Evolutionary conservation across 2,329 filamentous ascomycete genomes (phyloP).

Genomic region (Alternaria conjuncta): DNA sequence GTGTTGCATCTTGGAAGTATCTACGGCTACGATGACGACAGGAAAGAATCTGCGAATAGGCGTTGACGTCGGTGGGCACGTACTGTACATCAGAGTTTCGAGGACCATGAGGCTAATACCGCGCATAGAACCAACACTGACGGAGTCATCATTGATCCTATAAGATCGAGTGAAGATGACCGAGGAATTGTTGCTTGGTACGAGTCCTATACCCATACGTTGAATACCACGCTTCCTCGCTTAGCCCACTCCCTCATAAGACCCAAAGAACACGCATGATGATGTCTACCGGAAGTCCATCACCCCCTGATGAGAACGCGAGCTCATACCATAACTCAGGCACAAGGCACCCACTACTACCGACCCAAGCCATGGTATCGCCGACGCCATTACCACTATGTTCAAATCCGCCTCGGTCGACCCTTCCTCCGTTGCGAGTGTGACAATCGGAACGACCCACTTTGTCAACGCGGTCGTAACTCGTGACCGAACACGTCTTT

Average conservation of each 20-base stretch:
- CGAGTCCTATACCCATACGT: conserved; percentile 1
- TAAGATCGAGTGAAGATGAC: conserved; percentile 30
- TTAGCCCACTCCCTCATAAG: neutral
- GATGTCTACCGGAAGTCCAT: neutral
- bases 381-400: conserved; percentile 44
- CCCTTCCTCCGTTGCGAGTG: conserved; percentile 48
- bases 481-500: conserved; percentile 57
- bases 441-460: conserved; percentile 61
- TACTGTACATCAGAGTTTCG: neutral
- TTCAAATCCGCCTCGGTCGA: conserved; percentile 41
- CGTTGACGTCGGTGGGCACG: conserved; percentile 53
- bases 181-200: conserved; percentile 46
- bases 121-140: conserved; percentile 44
- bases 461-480: conserved; percentile 61
- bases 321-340: conserved; percentile 23
- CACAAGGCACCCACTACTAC: conserved; percentile 49
- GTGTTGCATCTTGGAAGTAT: neutral
- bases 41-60: conserved; percentile 48
- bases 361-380: conserved; percentile 48
- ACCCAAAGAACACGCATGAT: neutral
- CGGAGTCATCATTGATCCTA: conserved; percentile 46
- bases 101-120: conserved; percentile 3
- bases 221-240: neutral
- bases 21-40: conserved; percentile 8
- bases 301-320: neutral